Base-by-base conservation (phyloP, 352 stramenopile species). In the Globisporangium paroecandrum region DNA sequence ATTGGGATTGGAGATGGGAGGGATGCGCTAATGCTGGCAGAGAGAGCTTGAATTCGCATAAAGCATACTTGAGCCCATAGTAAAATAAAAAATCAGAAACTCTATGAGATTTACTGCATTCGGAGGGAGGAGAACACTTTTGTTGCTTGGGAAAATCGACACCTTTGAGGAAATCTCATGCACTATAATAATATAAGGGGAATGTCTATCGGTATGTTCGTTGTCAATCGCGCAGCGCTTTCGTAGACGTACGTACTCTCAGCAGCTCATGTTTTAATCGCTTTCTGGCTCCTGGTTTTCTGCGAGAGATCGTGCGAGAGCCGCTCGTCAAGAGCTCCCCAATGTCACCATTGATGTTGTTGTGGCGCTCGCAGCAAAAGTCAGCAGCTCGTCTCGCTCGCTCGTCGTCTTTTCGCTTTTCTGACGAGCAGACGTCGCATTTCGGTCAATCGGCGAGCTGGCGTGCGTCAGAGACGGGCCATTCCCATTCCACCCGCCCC, bases 381-480 rank as follows among this genome's bases (percentile, higher is more conserved):
- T 4, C 36, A 43, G 36, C 12, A 43, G 10, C 36, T 43, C 12
- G 13, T 32, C 36, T 18, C 29, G 29, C 29, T 25, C 47, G 47
- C 47, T 55, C n/a, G 47, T 55, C n/a, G 47, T 55, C 47, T 18
- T 25, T 36, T 58, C 32, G 53, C 53, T 58, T 58, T 58, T 36
- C 53, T 36, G 53, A 58, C 25, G 25, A 58, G 53, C 22, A 34
- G 13, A 36, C 51, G 27, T 27, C 12, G 24, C 51, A n/a, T 57
- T 57, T 34, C 32, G 51, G 10, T 57, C 10, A 12, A 3, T 13
- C 18, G 3, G 12, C 22, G 49, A 57, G 10, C 24, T 58, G 24
- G 24, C 20, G 1, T 15, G 25, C 53, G 53, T 13, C 24, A 58
- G 53, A 58, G 53, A 58, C 53, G 53, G 53, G 53, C 24, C 53